Evolutionary conservation across 306 rosid species (phyloP).

Genomic region (Prinsepia uniflora): DNA sequence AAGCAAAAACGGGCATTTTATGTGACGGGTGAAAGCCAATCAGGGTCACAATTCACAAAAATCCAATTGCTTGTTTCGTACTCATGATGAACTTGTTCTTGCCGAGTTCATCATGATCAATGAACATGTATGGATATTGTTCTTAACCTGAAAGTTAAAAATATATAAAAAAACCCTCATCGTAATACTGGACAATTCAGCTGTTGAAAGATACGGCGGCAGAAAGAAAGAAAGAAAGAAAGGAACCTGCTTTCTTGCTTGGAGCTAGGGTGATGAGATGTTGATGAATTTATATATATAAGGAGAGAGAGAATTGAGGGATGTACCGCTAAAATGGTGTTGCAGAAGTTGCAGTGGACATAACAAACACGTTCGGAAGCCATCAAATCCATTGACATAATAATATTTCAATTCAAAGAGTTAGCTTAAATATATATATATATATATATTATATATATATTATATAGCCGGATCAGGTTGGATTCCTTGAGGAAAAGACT

Average conservation of each 20-base stretch:
- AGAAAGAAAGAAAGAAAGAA: background rate
- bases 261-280: too few species aligned
- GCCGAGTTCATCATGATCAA: background rate
- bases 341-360: constrained; percentile 99
- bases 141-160: constrained; percentile 19
- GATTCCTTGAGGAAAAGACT: background rate
- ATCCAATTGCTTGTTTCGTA: background rate
- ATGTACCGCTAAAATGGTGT: constrained; percentile 98
- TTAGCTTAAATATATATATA: background rate
- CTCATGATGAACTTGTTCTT: background rate
- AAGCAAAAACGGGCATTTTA: constrained; percentile 10
- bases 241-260: too few species aligned
- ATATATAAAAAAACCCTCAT: constrained; percentile 12
- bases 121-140: background rate
- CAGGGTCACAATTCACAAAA: background rate
- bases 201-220: constrained; percentile 26
- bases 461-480: constrained; percentile 24
- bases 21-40: background rate
- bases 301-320: constrained; percentile 21
- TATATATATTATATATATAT: background rate
- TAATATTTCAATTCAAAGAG: constrained; percentile 23
- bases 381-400: constrained; percentile 91
- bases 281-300: background rate
- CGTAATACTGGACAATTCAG: constrained; percentile 33
- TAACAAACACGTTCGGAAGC: constrained; percentile 96